A percentile compares a stretch with the other conserved stretches of the same genome.
These are phyloP conservation scores for Andrographis paniculata DNA, from an alignment of 305 asterid genomes.

Conservation along the genomic window DNA sequence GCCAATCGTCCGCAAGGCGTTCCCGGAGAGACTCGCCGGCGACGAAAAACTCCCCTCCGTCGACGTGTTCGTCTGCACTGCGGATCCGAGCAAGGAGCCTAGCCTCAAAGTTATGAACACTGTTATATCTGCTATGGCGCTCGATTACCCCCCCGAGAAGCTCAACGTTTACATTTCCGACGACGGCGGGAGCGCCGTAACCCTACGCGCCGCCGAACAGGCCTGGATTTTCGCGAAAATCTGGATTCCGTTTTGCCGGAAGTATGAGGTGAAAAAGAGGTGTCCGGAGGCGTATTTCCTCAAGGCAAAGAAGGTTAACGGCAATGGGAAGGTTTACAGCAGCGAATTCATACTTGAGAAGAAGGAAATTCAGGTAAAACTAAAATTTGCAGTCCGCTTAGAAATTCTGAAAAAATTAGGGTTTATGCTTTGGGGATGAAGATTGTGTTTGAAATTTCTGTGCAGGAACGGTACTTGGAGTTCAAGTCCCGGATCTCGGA, in stretches of 20 bases:
- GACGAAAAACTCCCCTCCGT: constrained; percentile 19
- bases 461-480: constrained; percentile 27
- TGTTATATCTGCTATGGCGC: constrained; percentile 22
- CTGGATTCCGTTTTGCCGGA: constrained; percentile 40
- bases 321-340: constrained; percentile 1
- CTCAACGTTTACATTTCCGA: constrained; percentile 35
- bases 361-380: constrained; percentile 28
- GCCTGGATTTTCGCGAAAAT: constrained; percentile 23
- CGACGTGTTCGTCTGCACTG: constrained; percentile 27
- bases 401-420: too few species aligned
- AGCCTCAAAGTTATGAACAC: constrained; percentile 26
- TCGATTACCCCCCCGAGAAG: constrained; percentile 32
- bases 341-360: constrained; percentile 21
- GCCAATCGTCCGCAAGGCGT: constrained; percentile 17
- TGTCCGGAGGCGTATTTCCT: constrained; percentile 33
- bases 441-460: too few species aligned
- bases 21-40: constrained; percentile 20
- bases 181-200: constrained; percentile 28
- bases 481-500: constrained; percentile 24
- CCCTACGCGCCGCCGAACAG: constrained; percentile 20
- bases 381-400: too few species aligned
- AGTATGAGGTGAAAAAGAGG: constrained; percentile 20
- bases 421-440: too few species aligned
- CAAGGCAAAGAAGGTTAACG: neutral
- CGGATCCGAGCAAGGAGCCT: constrained; percentile 26